Percentiles rank a stretch among this genome's conserved stretches.
These are phyloP conservation scores for Prunus yedoensis DNA, from an alignment of 331 rosid species.

Conservation along the genomic window DNA sequence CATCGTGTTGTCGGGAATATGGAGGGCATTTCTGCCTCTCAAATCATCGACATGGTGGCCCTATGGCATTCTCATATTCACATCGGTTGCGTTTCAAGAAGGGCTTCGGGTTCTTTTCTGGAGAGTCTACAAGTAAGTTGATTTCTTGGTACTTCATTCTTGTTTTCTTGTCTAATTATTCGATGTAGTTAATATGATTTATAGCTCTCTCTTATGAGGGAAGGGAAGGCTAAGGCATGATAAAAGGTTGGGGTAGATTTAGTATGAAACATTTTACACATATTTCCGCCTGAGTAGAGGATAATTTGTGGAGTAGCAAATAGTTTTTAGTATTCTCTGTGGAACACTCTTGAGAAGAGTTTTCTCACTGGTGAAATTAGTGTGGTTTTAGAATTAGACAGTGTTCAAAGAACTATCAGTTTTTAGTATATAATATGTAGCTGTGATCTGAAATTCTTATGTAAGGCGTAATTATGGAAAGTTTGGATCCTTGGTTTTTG, in stretches of 20 bases:
- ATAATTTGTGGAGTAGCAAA: neutral
- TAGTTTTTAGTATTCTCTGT: neutral
- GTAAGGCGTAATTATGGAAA: neutral
- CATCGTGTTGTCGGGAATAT: conserved; percentile 71
- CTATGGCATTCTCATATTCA: conserved; percentile 55
- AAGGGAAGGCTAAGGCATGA: neutral
- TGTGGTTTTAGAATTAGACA: neutral
- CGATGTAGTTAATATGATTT: too few species aligned
- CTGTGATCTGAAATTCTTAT: neutral
- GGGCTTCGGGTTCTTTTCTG: conserved; percentile 75
- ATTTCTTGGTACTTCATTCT: neutral
- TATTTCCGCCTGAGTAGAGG: neutral
- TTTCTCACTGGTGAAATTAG: neutral
- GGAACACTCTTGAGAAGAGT: neutral
- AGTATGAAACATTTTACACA: neutral
- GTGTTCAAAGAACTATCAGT: neutral
- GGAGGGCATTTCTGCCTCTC: conserved; percentile 86
- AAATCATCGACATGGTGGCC: conserved; percentile 67
- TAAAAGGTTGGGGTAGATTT: neutral
- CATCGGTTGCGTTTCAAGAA: conserved; percentile 86
- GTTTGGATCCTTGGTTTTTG: neutral
- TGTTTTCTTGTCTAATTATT: neutral
- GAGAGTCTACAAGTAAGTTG: conserved; percentile 69
- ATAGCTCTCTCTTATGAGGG: neutral
- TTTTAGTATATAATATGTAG: neutral